Base-by-base conservation (phyloP, 2,329 filamentous ascomycete genomes). In the Cryphonectria japonica region DNA sequence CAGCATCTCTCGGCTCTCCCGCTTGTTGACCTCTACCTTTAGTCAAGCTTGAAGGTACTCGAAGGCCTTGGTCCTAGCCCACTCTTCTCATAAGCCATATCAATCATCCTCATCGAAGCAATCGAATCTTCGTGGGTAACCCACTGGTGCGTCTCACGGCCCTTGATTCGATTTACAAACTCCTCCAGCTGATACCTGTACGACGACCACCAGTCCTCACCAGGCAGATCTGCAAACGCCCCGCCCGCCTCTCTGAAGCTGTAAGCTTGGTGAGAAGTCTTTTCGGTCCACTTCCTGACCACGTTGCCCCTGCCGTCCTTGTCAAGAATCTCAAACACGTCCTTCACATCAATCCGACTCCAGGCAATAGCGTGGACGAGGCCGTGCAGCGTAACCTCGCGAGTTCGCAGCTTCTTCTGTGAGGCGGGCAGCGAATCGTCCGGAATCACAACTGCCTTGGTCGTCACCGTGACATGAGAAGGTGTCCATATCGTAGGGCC, bases 141-240 rank as follows among this genome's bases (percentile, higher is more conserved):
- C 82, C 82, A 84, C 32, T 80, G 75, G 1, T 72, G 76, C 13
- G 77, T 77, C 32, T 77, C 75, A 19, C 80, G 76, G 2, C 81
- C 82, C 67, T 79, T 80, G 60, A 86, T 73, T 32, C 76, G 77
- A 75, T 85, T 82, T 9, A 86, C 83, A 75, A 87, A 87, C 69
- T 81, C 78, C 75, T 86, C 83, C 34, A 87, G 78, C 78, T 83
- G 80, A 75, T 84, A 79, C 14, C 82, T 78, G 74, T 84, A 86
- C 14, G 82, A 81, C 41, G 79, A 77, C 84, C 84, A 86, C 66
- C 76, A 81, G 2, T 75, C 74, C 75, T 82, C 78, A 9, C 79
- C 77, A 5, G 77, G 75, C 46, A 76, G 73, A 13, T 26, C 50
- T 4, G 63, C n/a, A n/a, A 22, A 52, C n/a, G 75, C 72, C 6